These are phyloP conservation scores for Lachancea lanzarotensis DNA, from an alignment of 805 yeast species.

Conservation along the genomic window DNA sequence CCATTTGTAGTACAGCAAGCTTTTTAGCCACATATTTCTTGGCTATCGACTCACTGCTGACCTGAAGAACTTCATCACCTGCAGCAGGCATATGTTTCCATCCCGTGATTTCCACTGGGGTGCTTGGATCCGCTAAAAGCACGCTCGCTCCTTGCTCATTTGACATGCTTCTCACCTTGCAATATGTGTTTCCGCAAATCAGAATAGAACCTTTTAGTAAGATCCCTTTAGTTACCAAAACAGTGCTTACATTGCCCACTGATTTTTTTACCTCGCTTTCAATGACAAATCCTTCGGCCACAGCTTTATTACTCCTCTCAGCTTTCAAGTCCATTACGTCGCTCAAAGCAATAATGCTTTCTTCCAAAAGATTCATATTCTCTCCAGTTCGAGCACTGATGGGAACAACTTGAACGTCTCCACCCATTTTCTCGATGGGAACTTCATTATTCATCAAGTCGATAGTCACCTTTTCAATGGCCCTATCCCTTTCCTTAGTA, in stretches of 20 bases:
- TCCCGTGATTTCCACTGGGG: slow-evolving; percentile 86
- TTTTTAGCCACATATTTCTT: slow-evolving; percentile 69
- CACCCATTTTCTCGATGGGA: slow-evolving; percentile 89
- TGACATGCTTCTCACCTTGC: slow-evolving; percentile 72
- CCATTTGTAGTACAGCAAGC: slow-evolving; percentile 49
- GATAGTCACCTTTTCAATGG: slow-evolving; percentile 66
- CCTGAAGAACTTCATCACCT: slow-evolving; percentile 78
- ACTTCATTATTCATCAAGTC: slow-evolving; percentile 75
- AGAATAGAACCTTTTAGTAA: slow-evolving; percentile 62
- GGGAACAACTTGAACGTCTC: slow-evolving; percentile 83
- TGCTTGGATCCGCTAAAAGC: slow-evolving; percentile 71
- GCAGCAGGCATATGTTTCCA: slow-evolving; percentile 93
- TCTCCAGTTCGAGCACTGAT: slow-evolving; percentile 87
- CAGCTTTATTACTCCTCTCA: slow-evolving; percentile 39
- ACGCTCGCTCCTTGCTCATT: slow-evolving; percentile 65
- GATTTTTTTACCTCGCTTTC: slow-evolving; percentile 81
- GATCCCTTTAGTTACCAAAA: slow-evolving; percentile 73
- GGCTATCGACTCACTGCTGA: slow-evolving; percentile 65
- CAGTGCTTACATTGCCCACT: slow-evolving; percentile 79
- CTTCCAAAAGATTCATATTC: slow-evolving; percentile 86
- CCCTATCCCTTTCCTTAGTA: slow-evolving; percentile 40
- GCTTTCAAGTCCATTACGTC: slow-evolving; percentile 78
- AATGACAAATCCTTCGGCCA: slow-evolving; percentile 76
- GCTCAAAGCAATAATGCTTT: slow-evolving; percentile 76
- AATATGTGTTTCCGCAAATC: slow-evolving; percentile 82